Evolutionary conservation across 164 flowering plant genomes (phyloP), one percentile per base, ranked within the genome.

Genomic region (Vitis cinerea): DNA sequence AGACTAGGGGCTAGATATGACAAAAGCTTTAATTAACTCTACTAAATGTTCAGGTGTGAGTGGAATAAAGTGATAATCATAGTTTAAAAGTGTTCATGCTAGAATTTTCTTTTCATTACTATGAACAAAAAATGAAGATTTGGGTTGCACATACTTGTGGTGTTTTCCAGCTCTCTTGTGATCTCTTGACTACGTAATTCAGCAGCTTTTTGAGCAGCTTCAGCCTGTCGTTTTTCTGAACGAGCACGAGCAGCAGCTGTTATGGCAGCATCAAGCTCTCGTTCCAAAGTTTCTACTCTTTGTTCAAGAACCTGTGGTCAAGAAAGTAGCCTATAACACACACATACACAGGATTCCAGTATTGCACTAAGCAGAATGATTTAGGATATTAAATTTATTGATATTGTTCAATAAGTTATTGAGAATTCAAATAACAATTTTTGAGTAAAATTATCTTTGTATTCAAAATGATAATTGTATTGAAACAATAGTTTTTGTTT

Each of bases 181-280:
- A 93, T 77, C 68, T 91, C 96, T 63, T 78, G 87, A 13, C 85
- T 82, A 70, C 76, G 92, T 56, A 87, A 72, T 70, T 93, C 97
- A 74, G 94, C 88, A 74, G 89, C 88, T 70, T 85, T 86, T 60
- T 90, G 93, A 50, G 84, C 83, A 30, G 90, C 90, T 80, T 91
- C 98, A 64, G 95, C 97, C 69, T 85, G 93, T 50, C 95, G 79
- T 74, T 91, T 93, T 59, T 91, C 98, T 50, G 90, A 76, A 48
- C 97, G 93, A 74, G 92, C 97, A 75, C 74, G 95, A 51, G 98
- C 97, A 64, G 97, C 85, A 50, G 91, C 94, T 53, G 96, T 83
- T 16, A 93, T 91, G 47, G 98, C 89, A 61, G 93, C 87, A 85
- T 91, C 97, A 50, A 91, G 90, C 71, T 90, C 94, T 59, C 91